Conservation (phyloP, 441 rosid species). For the Oxalis stricta region DNA sequence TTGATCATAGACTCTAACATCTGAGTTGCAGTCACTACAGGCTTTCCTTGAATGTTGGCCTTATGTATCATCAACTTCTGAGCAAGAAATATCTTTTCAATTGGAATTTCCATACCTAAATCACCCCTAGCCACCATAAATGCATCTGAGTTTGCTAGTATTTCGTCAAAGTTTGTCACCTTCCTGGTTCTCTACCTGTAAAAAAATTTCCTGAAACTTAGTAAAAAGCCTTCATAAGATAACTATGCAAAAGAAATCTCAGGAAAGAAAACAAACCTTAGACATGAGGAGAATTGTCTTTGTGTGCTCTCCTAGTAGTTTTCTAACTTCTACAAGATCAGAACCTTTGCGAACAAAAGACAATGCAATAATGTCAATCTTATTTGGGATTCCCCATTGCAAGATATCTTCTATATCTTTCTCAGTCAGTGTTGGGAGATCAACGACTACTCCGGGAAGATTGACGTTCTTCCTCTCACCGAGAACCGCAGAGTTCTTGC, state of each 20-base stretch:
- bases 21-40: constrained; percentile 58
- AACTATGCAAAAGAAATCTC: background rate
- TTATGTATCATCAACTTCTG: constrained; percentile 51
- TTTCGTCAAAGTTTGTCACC: constrained; percentile 45
- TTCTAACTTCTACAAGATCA: constrained; percentile 36
- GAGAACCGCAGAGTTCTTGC: constrained; percentile 47
- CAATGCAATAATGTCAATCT: constrained; percentile 34
- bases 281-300: constrained; percentile 42
- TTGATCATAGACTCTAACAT: constrained; percentile 68
- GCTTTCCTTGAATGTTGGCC: constrained; percentile 45
- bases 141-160: constrained; percentile 46
- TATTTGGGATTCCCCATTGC: constrained; percentile 43
- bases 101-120: constrained; percentile 64
- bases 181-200: constrained; percentile 56
- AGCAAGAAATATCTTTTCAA: constrained; percentile 55
- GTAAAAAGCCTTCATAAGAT: background rate
- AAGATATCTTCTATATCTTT: constrained; percentile 44
- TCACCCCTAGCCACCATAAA: constrained; percentile 76
- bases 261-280: constrained; percentile 21
- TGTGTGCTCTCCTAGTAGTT: constrained; percentile 31
- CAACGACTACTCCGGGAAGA: constrained; percentile 56
- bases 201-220: background rate
- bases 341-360: constrained; percentile 38
- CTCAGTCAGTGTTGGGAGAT: constrained; percentile 52
- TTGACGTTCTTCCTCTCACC: constrained; percentile 68